Percentiles rank a stretch among this genome's conserved stretches.
These are phyloP conservation scores for Ascochyta koolunga DNA, from an alignment of 2,329 filamentous ascomycete species.

Conservation along the genomic window DNA sequence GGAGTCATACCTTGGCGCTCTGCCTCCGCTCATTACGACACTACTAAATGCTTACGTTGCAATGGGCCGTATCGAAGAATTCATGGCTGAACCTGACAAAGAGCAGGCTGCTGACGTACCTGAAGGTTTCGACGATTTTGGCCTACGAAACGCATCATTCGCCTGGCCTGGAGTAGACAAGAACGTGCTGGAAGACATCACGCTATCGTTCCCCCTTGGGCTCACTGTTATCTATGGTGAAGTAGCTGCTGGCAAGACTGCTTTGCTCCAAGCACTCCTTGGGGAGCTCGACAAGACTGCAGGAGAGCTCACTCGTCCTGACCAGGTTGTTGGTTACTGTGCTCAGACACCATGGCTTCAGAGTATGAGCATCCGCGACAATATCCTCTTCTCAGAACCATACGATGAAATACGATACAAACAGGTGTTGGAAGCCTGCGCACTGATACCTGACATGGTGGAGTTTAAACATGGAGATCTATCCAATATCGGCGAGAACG, in stretches of 20 bases:
- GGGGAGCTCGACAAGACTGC: conserved; percentile 62
- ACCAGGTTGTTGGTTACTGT: conserved; percentile 67
- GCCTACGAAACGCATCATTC: conserved; percentile 71
- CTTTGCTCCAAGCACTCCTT: conserved; percentile 63
- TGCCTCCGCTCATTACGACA: conserved; percentile 76
- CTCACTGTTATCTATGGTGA: conserved; percentile 68
- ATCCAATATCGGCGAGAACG: conserved; percentile 66
- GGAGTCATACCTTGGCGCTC: conserved; percentile 72
- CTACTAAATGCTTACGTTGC: conserved; percentile 84
- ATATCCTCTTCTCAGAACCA: conserved; percentile 67
- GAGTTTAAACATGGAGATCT: conserved; percentile 69
- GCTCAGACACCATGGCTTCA: conserved; percentile 71
- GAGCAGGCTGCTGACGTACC: conserved; percentile 54
- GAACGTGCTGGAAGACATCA: conserved; percentile 61
- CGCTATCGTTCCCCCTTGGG: conserved; percentile 60
- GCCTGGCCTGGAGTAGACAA: conserved; percentile 74
- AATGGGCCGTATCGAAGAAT: conserved; percentile 79
- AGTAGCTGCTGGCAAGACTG: conserved; percentile 69
- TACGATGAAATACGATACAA: conserved; percentile 74
- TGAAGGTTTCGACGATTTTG: conserved; percentile 47
- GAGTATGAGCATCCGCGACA: conserved; percentile 72
- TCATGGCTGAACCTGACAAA: conserved; percentile 86
- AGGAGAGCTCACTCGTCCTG: conserved; percentile 59
- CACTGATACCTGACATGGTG: conserved; percentile 65
- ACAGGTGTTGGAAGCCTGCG: conserved; percentile 70